Conservation (phyloP, 768 basidiomycete species). For the Termitomyces sp. region DNA sequence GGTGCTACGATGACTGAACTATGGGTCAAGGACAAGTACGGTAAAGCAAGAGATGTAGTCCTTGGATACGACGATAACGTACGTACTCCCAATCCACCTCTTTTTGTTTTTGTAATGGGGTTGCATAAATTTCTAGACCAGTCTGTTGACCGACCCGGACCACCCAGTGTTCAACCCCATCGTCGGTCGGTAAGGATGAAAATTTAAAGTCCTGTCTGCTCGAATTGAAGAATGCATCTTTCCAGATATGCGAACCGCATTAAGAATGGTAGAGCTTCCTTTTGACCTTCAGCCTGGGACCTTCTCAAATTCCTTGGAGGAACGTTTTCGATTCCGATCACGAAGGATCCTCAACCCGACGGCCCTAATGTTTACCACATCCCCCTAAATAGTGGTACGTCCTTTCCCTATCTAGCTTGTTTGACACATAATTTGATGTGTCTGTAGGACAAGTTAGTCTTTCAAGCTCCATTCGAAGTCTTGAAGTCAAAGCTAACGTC, state of each 20-base stretch:
- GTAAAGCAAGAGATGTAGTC: conserved; percentile 48
- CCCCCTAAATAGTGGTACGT: conserved; percentile 44
- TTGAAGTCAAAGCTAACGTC: background rate
- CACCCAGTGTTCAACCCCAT: conserved; percentile 45
- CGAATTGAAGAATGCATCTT: background rate
- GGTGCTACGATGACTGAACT: conserved; percentile 55
- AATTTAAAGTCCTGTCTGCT: background rate
- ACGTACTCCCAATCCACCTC: conserved; percentile 9
- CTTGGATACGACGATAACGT: conserved; percentile 57
- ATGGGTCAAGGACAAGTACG: conserved; percentile 51
- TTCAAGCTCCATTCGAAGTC: background rate
- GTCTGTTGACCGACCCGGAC: conserved; percentile 38
- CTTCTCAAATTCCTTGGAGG: conserved; percentile 23
- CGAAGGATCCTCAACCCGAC: conserved; percentile 37
- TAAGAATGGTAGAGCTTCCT: conserved; percentile 38
- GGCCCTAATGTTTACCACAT: conserved; percentile 47
- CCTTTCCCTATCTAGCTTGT: background rate
- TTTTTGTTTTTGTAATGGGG: background rate
- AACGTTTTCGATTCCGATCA: conserved; percentile 51
- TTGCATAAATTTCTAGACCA: conserved; percentile 22
- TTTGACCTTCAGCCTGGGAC: background rate
- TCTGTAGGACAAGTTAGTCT: conserved; percentile 19
- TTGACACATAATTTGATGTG: background rate
- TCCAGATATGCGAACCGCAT: conserved; percentile 50
- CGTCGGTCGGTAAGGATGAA: conserved; percentile 28